Conservation (phyloP, 2,329 filamentous ascomycete genomes). For the Fusarium hostae region DNA sequence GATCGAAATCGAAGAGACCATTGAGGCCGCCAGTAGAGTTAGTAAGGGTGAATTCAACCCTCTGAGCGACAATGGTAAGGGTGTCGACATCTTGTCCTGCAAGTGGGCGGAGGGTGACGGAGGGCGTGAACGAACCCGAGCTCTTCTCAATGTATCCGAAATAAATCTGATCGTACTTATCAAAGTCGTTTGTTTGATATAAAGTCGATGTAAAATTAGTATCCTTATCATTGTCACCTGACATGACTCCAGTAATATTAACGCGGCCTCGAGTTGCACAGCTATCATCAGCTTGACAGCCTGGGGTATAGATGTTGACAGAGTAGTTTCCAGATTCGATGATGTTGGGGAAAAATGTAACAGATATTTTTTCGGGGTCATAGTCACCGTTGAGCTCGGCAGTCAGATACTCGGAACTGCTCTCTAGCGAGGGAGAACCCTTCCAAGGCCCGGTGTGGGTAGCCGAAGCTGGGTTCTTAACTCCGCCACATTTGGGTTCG, state of each 20-base stretch:
- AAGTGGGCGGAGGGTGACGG: constrained; percentile 79
- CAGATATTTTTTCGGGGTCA: constrained; percentile 68
- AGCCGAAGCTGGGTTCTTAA: constrained; percentile 70
- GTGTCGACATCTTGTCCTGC: constrained; percentile 68
- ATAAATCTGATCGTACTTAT: constrained; percentile 96
- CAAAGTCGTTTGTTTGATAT: constrained; percentile 92
- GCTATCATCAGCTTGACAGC: constrained; percentile 82
- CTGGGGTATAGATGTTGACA: constrained; percentile 91
- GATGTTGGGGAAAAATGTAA: constrained; percentile 86
- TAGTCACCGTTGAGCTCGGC: constrained; percentile 69
- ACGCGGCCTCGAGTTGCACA: constrained; percentile 83
- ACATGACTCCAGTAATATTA: constrained; percentile 80
- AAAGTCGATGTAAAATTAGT: constrained; percentile 69
- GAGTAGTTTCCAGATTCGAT: constrained; percentile 91
- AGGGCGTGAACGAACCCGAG: constrained; percentile 78
- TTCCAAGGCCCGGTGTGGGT: constrained; percentile 80
- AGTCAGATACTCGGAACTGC: constrained; percentile 80
- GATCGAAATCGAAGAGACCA: constrained; percentile 89
- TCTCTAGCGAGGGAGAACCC: constrained; percentile 73
- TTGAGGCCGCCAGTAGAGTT: constrained; percentile 85
- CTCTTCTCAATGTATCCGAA: constrained; percentile 84
- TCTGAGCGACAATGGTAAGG: constrained; percentile 88
- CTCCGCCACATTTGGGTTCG: constrained; percentile 80
- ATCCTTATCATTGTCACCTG: constrained; percentile 56
- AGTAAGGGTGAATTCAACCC: constrained; percentile 80